These are phyloP conservation scores for Mortierella sp. DNA, from an alignment of 371 early-diverging fungal genomes.

Conservation along the genomic window DNA sequence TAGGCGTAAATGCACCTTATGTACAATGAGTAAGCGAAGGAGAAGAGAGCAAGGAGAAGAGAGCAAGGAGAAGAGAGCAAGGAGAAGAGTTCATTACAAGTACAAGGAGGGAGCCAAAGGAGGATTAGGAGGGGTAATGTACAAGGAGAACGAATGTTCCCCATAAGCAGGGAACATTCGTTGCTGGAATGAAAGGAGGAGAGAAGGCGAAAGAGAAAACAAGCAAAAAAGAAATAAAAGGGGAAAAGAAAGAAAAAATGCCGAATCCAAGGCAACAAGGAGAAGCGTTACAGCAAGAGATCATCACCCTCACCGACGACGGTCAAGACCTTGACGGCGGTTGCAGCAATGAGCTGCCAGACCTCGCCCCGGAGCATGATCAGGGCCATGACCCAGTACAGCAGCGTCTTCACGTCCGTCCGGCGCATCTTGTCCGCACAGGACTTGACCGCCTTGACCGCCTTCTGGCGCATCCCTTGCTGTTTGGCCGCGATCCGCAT, in stretches of 20 bases:
- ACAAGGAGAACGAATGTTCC: neutral
- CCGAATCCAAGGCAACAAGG: neutral
- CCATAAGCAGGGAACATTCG: neutral
- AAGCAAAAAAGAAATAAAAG: neutral
- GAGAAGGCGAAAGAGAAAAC: neutral
- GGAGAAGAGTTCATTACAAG: neutral
- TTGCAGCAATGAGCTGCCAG: conserved; percentile 52
- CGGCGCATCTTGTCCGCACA: conserved; percentile 51
- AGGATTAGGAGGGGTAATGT: neutral
- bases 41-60: neutral
- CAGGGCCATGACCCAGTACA: conserved; percentile 56
- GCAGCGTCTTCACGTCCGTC: conserved; percentile 46
- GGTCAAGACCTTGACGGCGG: conserved; percentile 50
- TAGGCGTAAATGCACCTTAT: neutral
- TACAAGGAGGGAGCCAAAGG: neutral
- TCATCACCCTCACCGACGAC: conserved; percentile 51
- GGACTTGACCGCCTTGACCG: conserved; percentile 40
- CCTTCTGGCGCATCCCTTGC: conserved; percentile 35
- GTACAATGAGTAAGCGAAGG: neutral
- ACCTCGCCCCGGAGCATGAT: conserved; percentile 54
- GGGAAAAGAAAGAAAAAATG: neutral
- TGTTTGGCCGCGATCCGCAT: conserved; percentile 45
- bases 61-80: neutral
- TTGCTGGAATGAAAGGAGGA: neutral
- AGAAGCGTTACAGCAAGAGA: conserved; percentile 21